Percentiles rank a stretch among this genome's conserved stretches.
Conservation (phyloP, 2,329 filamentous ascomycete species). For the Sporothrix sp. region DNA sequence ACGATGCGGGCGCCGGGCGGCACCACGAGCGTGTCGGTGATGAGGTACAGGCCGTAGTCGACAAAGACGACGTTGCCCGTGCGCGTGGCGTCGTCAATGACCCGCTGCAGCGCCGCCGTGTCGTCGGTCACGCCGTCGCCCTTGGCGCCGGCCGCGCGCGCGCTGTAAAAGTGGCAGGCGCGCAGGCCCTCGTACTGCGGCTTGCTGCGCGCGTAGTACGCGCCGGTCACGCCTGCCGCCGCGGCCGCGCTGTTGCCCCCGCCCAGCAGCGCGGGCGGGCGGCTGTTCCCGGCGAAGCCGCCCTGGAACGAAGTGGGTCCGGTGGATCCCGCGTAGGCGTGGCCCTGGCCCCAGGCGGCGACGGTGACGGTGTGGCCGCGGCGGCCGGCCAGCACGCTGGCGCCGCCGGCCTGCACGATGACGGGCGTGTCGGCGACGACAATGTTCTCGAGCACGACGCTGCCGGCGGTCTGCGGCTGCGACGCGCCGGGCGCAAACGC, state of each 20-base stretch:
- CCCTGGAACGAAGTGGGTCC: constrained; percentile 38
- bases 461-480: constrained; percentile 38
- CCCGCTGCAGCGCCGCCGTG: constrained; percentile 47
- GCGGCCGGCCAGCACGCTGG: constrained; percentile 43
- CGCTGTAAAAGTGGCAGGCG: constrained; percentile 47
- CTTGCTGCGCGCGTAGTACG: constrained; percentile 57
- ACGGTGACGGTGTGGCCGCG: constrained; percentile 37
- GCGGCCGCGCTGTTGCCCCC: not conserved
- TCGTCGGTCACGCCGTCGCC: constrained; percentile 51
- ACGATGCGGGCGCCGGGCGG: constrained; percentile 41
- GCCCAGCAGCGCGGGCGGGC: constrained; percentile 43
- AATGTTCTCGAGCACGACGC: constrained; percentile 47
- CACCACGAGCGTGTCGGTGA: constrained; percentile 38
- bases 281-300: constrained; percentile 32
- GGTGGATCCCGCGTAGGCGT: constrained; percentile 45
- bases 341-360: constrained; percentile 57
- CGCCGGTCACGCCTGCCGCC: constrained; percentile 21
- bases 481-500: constrained; percentile 36
- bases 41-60: constrained; percentile 45
- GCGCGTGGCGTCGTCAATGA: constrained; percentile 41
- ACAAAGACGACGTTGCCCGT: constrained; percentile 45
- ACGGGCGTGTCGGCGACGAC: constrained; percentile 28
- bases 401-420: constrained; percentile 30
- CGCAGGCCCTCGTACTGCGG: constrained; percentile 57
- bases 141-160: constrained; percentile 24